Percentiles rank a stretch among this genome's conserved stretches.
These are phyloP conservation scores for Pouteria glomerata DNA, from an alignment of 148 eudicot genomes.

Conservation along the genomic window DNA sequence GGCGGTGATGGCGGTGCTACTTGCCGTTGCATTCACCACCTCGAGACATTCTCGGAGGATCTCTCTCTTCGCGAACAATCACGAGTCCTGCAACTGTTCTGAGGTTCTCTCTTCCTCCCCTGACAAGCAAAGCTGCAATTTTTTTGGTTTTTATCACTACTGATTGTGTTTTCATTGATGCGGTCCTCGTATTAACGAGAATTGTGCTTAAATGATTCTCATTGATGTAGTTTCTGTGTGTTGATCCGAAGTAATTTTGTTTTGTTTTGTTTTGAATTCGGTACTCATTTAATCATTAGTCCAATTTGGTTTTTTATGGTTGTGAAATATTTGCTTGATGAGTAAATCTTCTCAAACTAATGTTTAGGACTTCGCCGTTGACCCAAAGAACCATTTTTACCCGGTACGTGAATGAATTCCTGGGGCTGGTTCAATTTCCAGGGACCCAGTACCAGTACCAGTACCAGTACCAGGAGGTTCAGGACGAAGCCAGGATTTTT, in stretches of 20 bases:
- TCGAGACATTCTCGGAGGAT: slow-evolving; percentile 14
- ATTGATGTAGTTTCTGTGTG: too few species aligned
- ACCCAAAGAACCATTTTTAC: background rate
- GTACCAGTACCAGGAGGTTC: too few species aligned
- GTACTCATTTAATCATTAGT: background rate
- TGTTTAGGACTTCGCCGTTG: background rate
- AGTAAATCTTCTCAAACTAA: background rate
- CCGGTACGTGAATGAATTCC: background rate
- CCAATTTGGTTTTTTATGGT: background rate
- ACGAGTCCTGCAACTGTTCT: slow-evolving; percentile 43
- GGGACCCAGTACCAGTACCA: background rate
- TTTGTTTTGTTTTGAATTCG: background rate
- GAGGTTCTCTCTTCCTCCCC: slow-evolving; percentile 31
- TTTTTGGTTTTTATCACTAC: background rate
- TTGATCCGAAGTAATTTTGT: background rate
- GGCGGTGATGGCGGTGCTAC: slow-evolving; percentile 35
- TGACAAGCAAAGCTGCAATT: background rate
- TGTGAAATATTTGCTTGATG: background rate
- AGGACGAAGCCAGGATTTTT: too few species aligned
- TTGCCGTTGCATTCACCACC: slow-evolving; percentile 24
- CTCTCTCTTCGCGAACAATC: slow-evolving; percentile 16
- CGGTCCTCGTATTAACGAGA: background rate
- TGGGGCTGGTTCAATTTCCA: background rate
- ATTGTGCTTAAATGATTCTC: too few species aligned
- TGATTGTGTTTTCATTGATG: background rate